phyloP scores from a whole-genome alignment of 2,329 filamentous ascomycete genomes.

The Sporothrix mexicana region DNA sequence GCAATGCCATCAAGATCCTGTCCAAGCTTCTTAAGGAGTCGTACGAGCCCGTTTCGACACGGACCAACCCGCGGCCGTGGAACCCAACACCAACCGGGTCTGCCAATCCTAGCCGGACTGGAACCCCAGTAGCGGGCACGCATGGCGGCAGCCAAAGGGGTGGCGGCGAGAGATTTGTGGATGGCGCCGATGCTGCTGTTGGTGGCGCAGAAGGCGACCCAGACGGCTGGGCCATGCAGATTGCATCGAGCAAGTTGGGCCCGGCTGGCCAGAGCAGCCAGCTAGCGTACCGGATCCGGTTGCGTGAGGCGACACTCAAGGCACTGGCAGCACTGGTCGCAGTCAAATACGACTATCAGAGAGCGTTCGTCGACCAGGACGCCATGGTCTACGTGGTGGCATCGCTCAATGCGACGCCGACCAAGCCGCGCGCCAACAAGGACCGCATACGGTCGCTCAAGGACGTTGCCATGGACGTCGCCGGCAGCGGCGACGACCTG shows the following conservation, averaged over 20 bases:
- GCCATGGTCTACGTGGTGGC: conserved; percentile 82
- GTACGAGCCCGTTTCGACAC: conserved; percentile 53
- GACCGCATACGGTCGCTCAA: conserved; percentile 41
- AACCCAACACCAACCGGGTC: conserved; percentile 43
- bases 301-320: conserved; percentile 76
- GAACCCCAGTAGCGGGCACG: conserved; percentile 27
- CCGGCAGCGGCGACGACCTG: conserved; percentile 40
- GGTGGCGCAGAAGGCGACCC: background rate
- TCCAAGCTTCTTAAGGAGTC: conserved; percentile 57
- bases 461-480: background rate
- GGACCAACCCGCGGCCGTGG: conserved; percentile 47
- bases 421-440: conserved; percentile 54
- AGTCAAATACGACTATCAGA: conserved; percentile 83
- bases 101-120: conserved; percentile 13
- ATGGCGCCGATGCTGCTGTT: background rate
- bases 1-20: conserved; percentile 54
- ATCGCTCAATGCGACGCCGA: conserved; percentile 68
- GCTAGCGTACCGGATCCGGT: conserved; percentile 72
- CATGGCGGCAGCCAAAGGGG: background rate
- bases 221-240: conserved; percentile 40
- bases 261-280: conserved; percentile 63
- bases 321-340: conserved; percentile 82
- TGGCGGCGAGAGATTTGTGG: background rate
- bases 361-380: conserved; percentile 81
- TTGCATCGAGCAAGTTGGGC: conserved; percentile 55